Conservation (phyloP, 305 asterid genomes). For the Fraxinus latifolia region DNA sequence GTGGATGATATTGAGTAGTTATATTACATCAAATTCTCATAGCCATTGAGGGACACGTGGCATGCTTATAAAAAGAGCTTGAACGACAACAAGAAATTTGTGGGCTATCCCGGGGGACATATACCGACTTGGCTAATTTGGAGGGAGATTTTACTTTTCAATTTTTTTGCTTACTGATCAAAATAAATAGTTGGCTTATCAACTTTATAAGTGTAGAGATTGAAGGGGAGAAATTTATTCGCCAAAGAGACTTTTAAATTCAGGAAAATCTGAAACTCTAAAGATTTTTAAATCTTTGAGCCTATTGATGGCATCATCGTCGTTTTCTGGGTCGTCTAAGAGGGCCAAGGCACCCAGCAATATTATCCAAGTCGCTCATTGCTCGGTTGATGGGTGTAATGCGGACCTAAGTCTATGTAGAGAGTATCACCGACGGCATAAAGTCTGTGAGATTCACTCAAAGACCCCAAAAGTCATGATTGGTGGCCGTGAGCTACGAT, state of each 20-base stretch:
- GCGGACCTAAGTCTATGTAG: conserved; percentile 77
- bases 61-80: not conserved
- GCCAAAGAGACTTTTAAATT: conserved; percentile 4
- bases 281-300: not conserved
- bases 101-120: not conserved
- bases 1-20: conserved; percentile 13
- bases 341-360: conserved; percentile 62
- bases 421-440: conserved; percentile 84
- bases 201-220: not conserved
- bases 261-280: not conserved
- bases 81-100: conserved; percentile 8
- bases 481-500: conserved; percentile 67
- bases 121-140: conserved; percentile 11
- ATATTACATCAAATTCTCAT: not conserved
- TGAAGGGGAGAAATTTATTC: not conserved
- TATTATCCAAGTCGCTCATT: conserved; percentile 48
- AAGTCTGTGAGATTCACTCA: conserved; percentile 80
- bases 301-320: conserved; percentile 55
- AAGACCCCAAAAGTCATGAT: conserved; percentile 70
- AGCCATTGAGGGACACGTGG: conserved; percentile 1
- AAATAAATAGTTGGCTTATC: not conserved
- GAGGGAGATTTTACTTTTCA: conserved; percentile 11
- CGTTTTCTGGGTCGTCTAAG: conserved; percentile 57
- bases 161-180: not conserved
- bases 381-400: conserved; percentile 80